Conservation (phyloP, 768 basidiomycete species). For the Lyophyllum atratum region DNA sequence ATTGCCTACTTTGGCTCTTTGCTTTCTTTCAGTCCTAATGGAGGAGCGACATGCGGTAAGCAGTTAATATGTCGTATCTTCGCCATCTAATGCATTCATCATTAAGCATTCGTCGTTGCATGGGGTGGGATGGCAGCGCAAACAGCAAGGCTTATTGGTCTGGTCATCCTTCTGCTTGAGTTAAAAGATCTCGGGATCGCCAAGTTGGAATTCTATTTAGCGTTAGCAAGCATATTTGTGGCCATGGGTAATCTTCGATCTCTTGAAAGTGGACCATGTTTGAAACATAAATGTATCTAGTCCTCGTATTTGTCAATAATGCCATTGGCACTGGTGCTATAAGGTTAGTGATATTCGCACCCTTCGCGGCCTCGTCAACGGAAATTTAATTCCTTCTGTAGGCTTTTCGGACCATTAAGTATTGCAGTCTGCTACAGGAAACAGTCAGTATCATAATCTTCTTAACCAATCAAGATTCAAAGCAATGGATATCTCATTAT, state of each 20-base stretch:
- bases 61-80: neutral
- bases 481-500: neutral
- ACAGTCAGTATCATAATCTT: constrained; percentile 7
- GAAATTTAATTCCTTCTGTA: neutral
- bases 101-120: constrained; percentile 15
- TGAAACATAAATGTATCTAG: neutral
- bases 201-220: constrained; percentile 8
- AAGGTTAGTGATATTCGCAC: neutral
- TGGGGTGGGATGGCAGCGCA: constrained; percentile 19
- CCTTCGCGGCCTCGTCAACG: neutral
- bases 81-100: neutral
- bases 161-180: constrained; percentile 12
- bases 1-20: constrained; percentile 16
- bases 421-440: constrained; percentile 13
- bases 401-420: neutral
- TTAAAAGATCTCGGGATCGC: constrained; percentile 11
- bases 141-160: constrained; percentile 12
- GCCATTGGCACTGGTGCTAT: constrained; percentile 11
- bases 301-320: constrained; percentile 15
- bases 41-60: constrained; percentile 10
- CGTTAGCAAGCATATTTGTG: constrained; percentile 5
- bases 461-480: no score
- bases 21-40: constrained; percentile 7
- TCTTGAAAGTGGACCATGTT: neutral
- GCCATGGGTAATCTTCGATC: constrained; percentile 7